Percentiles rank a stretch among this genome's conserved stretches.
Conservation (phyloP, 2,329 filamentous ascomycete genomes). For the Colletotrichum australisinense region DNA sequence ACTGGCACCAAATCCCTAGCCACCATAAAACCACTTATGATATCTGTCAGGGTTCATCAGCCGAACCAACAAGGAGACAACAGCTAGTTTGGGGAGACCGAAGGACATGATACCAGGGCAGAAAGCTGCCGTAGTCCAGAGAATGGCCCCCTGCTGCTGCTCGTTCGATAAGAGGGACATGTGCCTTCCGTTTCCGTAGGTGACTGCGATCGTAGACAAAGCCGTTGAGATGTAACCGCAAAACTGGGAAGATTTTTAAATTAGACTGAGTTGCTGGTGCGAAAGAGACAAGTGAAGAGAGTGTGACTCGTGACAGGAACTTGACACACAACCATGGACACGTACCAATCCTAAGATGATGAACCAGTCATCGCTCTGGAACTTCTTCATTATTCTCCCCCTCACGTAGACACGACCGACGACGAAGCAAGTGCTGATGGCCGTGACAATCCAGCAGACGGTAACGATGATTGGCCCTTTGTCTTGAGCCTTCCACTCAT, state of each 20-base stretch:
- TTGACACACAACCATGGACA: too few relatives aligned
- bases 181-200: constrained; percentile 53
- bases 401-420: constrained; percentile 45
- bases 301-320: too few relatives aligned
- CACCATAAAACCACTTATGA: constrained; percentile 51
- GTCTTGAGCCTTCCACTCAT: constrained; percentile 24
- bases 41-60: constrained; percentile 49
- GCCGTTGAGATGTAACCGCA: constrained; percentile 41
- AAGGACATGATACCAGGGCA: constrained; percentile 52
- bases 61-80: constrained; percentile 49
- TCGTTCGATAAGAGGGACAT: constrained; percentile 42
- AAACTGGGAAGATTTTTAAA: too few relatives aligned
- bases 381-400: constrained; percentile 41
- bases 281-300: too few relatives aligned
- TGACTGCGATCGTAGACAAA: constrained; percentile 48
- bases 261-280: too few relatives aligned
- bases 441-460: constrained; percentile 44
- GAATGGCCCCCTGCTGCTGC: constrained; percentile 44
- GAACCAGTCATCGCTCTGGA: constrained; percentile 51
- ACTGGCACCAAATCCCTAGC: constrained; percentile 44
- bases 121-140: constrained; percentile 51
- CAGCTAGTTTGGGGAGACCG: constrained; percentile 54
- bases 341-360: constrained; percentile 45
- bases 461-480: constrained; percentile 47
- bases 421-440: constrained; percentile 43